A percentile compares a stretch with the other conserved stretches of the same genome.
These are phyloP conservation scores for Mortierella hygrophila DNA, from an alignment of 192 early-diverging fungal genomes.

Conservation along the genomic window DNA sequence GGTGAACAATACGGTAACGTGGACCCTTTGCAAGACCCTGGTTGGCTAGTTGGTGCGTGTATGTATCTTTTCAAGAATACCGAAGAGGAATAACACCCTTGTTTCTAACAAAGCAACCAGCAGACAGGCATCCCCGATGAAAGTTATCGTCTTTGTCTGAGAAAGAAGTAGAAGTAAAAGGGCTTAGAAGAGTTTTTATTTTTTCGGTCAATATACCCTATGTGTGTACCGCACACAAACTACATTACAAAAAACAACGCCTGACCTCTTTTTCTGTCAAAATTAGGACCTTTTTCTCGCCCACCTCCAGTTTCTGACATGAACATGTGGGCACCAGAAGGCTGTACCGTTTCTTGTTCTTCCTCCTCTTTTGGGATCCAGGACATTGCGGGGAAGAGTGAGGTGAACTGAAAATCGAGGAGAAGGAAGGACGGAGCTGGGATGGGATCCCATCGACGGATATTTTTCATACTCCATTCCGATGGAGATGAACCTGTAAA, in stretches of 20 bases:
- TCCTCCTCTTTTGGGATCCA: background rate
- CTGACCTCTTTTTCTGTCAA: background rate
- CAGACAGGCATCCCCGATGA: background rate
- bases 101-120: background rate
- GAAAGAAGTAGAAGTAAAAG: background rate
- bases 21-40: conserved; percentile 4
- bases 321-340: conserved; percentile 1
- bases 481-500: background rate
- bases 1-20: background rate
- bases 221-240: conserved; percentile 4
- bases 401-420: too few relatives aligned
- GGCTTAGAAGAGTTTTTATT: background rate
- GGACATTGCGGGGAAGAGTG: background rate
- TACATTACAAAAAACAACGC: background rate
- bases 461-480: background rate
- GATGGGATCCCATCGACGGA: background rate
- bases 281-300: background rate
- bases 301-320: background rate
- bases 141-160: background rate
- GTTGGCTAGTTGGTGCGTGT: background rate
- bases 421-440: background rate
- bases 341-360: background rate
- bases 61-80: background rate
- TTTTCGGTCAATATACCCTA: background rate
- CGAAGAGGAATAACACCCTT: background rate